Percentiles rank a stretch among this genome's conserved stretches.
Conservation (phyloP, 164 flowering plant genomes). For the Berberis thunbergii region DNA sequence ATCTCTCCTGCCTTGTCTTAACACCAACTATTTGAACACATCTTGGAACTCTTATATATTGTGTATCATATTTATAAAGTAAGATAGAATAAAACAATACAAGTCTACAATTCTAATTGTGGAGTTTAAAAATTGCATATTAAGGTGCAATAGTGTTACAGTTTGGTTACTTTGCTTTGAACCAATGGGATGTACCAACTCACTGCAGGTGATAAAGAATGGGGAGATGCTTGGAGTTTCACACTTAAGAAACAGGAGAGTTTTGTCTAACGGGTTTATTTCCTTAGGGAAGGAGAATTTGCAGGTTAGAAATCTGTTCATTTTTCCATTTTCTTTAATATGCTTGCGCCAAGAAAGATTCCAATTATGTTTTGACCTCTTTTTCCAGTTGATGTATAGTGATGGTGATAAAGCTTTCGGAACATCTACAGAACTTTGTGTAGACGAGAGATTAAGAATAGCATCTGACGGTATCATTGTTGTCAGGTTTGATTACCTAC, state of each 20-base stretch:
- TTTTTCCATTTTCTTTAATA: neutral
- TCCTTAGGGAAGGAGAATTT: slow-evolving; percentile 82
- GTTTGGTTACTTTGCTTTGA: neutral
- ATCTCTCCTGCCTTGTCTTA: too few species aligned
- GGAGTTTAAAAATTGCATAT: too few species aligned
- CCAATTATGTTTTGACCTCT: slow-evolving; percentile 2
- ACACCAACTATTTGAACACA: too few species aligned
- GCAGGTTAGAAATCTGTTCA: slow-evolving; percentile 45
- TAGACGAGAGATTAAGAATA: slow-evolving; percentile 88
- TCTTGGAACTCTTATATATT: too few species aligned
- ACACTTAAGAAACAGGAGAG: slow-evolving; percentile 89
- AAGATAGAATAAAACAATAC: too few species aligned
- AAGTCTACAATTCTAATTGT: too few species aligned
- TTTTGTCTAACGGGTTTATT: slow-evolving; percentile 83
- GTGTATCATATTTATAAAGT: too few species aligned
- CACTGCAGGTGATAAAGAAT: slow-evolving; percentile 83
- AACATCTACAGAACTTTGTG: slow-evolving; percentile 78
- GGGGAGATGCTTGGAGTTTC: slow-evolving; percentile 99
- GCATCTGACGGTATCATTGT: slow-evolving; percentile 92
- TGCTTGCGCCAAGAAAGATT: slow-evolving; percentile 6
- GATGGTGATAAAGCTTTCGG: slow-evolving; percentile 99
- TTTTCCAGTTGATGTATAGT: slow-evolving; percentile 80
- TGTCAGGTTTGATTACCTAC: slow-evolving; percentile 44
- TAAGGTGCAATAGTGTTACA: neutral
- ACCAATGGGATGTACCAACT: neutral